phyloP scores from a whole-genome alignment of 2,329 filamentous ascomycete species.

The Colletotrichum simmondsii region DNA sequence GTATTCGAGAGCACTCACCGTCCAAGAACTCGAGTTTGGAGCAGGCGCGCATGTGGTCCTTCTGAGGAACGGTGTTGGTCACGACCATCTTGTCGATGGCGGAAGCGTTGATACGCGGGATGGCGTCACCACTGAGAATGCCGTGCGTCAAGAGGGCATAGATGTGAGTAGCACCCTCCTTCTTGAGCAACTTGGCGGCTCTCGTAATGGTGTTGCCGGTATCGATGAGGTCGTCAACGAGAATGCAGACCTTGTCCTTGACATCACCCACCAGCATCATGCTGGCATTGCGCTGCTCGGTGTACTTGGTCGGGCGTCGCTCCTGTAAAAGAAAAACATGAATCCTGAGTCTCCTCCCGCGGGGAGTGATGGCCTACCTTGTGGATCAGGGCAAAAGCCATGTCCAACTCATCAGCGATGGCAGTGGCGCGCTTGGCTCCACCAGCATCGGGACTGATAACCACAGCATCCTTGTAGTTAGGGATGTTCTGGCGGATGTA shows the following conservation, averaged over 20 bases:
- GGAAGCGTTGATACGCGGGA: constrained; percentile 92
- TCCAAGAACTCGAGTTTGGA: constrained; percentile 93
- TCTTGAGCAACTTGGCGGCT: constrained; percentile 96
- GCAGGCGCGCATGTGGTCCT: constrained; percentile 80
- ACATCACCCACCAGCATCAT: constrained; percentile 97
- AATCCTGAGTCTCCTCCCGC: not conserved
- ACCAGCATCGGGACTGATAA: constrained; percentile 96
- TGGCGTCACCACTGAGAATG: constrained; percentile 93
- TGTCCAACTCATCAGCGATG: constrained; percentile 91
- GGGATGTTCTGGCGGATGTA: constrained; percentile 85
- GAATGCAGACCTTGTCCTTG: constrained; percentile 81
- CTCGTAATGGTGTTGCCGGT: constrained; percentile 97
- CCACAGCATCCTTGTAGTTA: constrained; percentile 85
- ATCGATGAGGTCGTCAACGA: constrained; percentile 94
- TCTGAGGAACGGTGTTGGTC: constrained; percentile 93
- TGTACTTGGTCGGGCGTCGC: constrained; percentile 88
- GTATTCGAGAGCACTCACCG: constrained; percentile 43
- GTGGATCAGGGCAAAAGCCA: constrained; percentile 98
- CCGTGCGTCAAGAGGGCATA: constrained; percentile 95
- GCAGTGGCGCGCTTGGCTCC: constrained; percentile 96
- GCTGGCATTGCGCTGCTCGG: constrained; percentile 88
- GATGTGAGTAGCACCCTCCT: constrained; percentile 90
- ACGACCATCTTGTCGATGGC: constrained; percentile 93
- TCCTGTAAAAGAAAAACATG: constrained; percentile 64
- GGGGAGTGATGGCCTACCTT: constrained; percentile 71